Conservation (phyloP, 768 basidiomycete genomes). For the Russula sp. region DNA sequence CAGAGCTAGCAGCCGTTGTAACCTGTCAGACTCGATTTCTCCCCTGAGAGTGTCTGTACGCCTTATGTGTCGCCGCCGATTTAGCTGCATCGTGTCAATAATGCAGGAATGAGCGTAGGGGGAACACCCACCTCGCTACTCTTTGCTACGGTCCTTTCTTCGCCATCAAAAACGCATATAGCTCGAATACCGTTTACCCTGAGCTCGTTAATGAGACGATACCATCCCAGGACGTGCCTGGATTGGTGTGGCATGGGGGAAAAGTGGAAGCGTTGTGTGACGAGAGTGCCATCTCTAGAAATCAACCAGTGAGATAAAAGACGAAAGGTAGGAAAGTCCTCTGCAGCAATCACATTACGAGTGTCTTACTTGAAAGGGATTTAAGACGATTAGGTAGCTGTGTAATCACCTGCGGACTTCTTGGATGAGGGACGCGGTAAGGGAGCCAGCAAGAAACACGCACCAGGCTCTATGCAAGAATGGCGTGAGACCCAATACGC, state of each 20-base stretch:
- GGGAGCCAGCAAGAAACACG: slow-evolving; percentile 16
- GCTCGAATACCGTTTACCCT: slow-evolving; percentile 46
- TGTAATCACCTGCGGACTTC: slow-evolving; percentile 58
- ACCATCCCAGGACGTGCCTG: slow-evolving; percentile 76
- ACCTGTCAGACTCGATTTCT: slow-evolving; percentile 49
- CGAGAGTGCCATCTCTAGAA: slow-evolving; percentile 72
- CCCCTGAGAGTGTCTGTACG: slow-evolving; percentile 44
- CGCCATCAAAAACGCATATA: slow-evolving; percentile 78
- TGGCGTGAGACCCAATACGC: slow-evolving; percentile 61
- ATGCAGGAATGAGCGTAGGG: not conserved
- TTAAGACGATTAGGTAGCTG: slow-evolving; percentile 56
- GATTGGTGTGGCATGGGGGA: slow-evolving; percentile 53
- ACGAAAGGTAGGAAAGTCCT: slow-evolving; percentile 5
- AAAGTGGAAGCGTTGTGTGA: slow-evolving; percentile 79
- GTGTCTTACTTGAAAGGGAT: slow-evolving; percentile 53
- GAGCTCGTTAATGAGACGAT: slow-evolving; percentile 57
- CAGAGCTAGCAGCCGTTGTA: slow-evolving; percentile 42
- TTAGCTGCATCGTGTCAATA: slow-evolving; percentile 34
- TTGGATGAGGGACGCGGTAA: not conserved
- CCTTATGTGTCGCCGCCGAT: slow-evolving; percentile 47
- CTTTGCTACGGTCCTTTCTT: slow-evolving; percentile 59
- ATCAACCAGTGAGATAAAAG: slow-evolving; percentile 2
- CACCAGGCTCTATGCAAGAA: slow-evolving; percentile 65
- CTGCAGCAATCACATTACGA: slow-evolving; percentile 55
- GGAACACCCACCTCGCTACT: slow-evolving; percentile 53